Conservation (phyloP, 148 eudicot genomes). For the Rhododendron williamsianum region DNA sequence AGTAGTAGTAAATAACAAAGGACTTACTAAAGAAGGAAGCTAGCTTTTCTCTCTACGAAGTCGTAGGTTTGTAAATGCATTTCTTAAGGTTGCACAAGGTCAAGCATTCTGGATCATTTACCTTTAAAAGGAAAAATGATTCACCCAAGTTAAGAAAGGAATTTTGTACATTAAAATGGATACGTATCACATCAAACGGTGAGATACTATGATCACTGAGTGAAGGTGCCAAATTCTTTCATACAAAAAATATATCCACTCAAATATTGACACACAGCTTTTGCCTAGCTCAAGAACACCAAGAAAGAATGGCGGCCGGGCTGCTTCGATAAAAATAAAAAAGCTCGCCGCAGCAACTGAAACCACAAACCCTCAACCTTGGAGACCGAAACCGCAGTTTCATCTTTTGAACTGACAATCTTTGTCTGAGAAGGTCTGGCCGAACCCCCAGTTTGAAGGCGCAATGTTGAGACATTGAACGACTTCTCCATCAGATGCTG, state of each 20-base stretch:
- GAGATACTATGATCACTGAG: not conserved
- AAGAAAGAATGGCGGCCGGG: slow-evolving; percentile 30
- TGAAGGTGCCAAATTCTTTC: not conserved
- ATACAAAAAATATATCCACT: not conserved
- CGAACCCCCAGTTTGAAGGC: slow-evolving; percentile 68
- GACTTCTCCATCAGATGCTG: slow-evolving; percentile 53
- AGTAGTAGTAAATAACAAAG: no score
- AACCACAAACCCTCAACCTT: not conserved
- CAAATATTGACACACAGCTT: not conserved
- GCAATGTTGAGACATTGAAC: slow-evolving; percentile 33
- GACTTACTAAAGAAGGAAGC: no score
- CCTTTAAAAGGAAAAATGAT: no score
- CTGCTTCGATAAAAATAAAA: slow-evolving; percentile 32
- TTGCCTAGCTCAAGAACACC: not conserved
- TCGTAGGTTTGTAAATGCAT: no score
- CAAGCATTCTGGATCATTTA: no score
- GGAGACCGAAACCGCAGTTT: not conserved
- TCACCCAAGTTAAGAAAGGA: no score
- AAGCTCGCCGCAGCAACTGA: slow-evolving; percentile 47
- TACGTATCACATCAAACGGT: not conserved
- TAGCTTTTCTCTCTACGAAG: no score
- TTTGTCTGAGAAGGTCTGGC: slow-evolving; percentile 50
- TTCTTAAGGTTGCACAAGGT: no score
- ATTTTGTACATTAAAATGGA: no score
- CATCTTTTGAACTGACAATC: slow-evolving; percentile 26